Conservation (phyloP, 78 protist genomes). For the Dictyostelium discoideum region DNA sequence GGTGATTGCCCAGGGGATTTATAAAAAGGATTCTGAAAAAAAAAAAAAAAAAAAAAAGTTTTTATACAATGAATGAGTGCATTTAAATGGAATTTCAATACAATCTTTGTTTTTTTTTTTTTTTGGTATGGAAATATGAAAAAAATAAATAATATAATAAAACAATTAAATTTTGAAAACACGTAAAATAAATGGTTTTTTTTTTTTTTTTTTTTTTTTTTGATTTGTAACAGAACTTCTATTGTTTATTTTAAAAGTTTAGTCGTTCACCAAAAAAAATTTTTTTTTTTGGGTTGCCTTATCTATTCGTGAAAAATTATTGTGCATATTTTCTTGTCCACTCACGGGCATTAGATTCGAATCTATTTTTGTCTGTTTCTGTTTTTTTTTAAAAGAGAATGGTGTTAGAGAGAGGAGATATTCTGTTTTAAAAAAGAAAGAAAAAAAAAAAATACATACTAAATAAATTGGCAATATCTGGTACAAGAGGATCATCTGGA, state of each 20-base stretch:
- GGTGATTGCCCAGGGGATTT: too few species aligned
- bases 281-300: background rate
- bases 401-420: background rate
- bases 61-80: too few species aligned
- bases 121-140: too few species aligned
- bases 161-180: too few species aligned
- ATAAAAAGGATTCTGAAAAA: too few species aligned
- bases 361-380: conserved; percentile 81
- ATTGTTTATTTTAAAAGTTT: background rate
- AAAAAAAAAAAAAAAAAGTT: too few species aligned
- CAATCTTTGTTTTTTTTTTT: too few species aligned
- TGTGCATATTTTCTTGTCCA: conserved; percentile 26
- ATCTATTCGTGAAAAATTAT: background rate
- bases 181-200: too few species aligned
- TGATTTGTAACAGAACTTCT: background rate
- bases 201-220: too few species aligned
- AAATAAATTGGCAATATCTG: conserved; percentile 90
- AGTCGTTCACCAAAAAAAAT: background rate
- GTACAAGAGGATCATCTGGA: conserved; percentile 97
- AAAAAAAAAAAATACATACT: background rate
- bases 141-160: too few species aligned
- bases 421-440: too few species aligned
- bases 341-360: conserved; percentile 80
- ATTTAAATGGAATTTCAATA: too few species aligned
- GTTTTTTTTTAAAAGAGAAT: background rate